These are phyloP conservation scores for Aspergillus incahuasiensis DNA, from an alignment of 495 filamentous ascomycete genomes.

Conservation along the genomic window DNA sequence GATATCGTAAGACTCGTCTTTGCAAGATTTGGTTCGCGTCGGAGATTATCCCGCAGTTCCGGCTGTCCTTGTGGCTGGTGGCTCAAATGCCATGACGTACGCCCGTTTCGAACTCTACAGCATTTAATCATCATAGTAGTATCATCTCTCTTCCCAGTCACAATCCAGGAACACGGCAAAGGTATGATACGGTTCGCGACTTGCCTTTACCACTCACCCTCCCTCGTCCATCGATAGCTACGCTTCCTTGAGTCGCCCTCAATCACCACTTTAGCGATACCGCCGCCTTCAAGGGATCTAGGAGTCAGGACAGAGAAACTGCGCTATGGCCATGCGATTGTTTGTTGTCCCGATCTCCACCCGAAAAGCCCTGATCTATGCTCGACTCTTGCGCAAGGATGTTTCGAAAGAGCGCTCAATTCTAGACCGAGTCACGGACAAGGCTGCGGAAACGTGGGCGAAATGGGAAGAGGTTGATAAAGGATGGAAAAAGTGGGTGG, in stretches of 20 bases:
- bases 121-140: not conserved
- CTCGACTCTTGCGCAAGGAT: constrained; percentile 61
- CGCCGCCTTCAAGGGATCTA: not conserved
- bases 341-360: constrained; percentile 95
- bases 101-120: not conserved
- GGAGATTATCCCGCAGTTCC: not conserved
- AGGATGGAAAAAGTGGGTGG: constrained; percentile 83
- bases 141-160: not conserved
- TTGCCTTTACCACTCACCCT: constrained; percentile 15
- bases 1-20: not conserved
- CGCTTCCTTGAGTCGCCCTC: constrained; percentile 12
- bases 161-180: not conserved
- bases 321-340: constrained; percentile 67
- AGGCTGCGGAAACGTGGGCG: constrained; percentile 71
- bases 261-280: not conserved
- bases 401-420: constrained; percentile 45
- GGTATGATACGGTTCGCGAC: constrained; percentile 18
- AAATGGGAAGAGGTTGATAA: constrained; percentile 78
- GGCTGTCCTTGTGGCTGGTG: not conserved
- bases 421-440: constrained; percentile 60
- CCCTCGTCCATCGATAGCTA: constrained; percentile 21
- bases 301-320: not conserved
- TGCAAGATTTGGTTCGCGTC: not conserved
- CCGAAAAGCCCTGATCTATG: constrained; percentile 86
- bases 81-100: not conserved